Evolutionary conservation across 306 rosid species (phyloP).

Genomic region (Begonia loranthoides): DNA sequence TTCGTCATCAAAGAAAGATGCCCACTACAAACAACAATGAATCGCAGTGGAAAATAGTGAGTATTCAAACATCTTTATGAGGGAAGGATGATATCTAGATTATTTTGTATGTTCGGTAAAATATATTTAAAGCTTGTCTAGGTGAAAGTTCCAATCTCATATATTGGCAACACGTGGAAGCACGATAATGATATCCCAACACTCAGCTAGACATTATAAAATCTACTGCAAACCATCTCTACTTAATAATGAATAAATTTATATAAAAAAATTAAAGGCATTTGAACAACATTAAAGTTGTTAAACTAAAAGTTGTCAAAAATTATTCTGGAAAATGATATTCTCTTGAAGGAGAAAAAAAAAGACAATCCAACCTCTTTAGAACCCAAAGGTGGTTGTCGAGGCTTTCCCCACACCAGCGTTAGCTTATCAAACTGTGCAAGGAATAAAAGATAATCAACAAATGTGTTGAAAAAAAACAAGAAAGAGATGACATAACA

Average conservation of each 20-base stretch:
- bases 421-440: slow-evolving; percentile 62
- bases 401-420: slow-evolving; percentile 86
- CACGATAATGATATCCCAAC: too few relatives aligned
- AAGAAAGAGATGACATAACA: too few relatives aligned
- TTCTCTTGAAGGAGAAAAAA: background rate
- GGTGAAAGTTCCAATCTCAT: too few relatives aligned
- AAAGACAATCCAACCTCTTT: slow-evolving; percentile 49
- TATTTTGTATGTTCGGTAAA: too few relatives aligned
- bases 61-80: too few relatives aligned
- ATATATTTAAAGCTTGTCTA: too few relatives aligned
- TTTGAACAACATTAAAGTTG: background rate
- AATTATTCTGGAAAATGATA: background rate
- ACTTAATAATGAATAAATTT: background rate
- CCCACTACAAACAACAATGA: slow-evolving; percentile 44
- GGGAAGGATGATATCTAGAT: too few relatives aligned
- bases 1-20: slow-evolving; percentile 74
- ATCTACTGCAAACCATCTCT: too few relatives aligned
- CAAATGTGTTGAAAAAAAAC: background rate
- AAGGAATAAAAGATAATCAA: slow-evolving; percentile 11
- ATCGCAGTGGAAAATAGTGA: too few relatives aligned
- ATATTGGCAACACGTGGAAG: too few relatives aligned
- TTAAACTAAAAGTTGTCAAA: too few relatives aligned
- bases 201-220: too few relatives aligned
- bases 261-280: background rate
- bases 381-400: slow-evolving; percentile 66